These are phyloP conservation scores for Dalbergia oliveri DNA, from an alignment of 306 rosid species.

Conservation along the genomic window DNA sequence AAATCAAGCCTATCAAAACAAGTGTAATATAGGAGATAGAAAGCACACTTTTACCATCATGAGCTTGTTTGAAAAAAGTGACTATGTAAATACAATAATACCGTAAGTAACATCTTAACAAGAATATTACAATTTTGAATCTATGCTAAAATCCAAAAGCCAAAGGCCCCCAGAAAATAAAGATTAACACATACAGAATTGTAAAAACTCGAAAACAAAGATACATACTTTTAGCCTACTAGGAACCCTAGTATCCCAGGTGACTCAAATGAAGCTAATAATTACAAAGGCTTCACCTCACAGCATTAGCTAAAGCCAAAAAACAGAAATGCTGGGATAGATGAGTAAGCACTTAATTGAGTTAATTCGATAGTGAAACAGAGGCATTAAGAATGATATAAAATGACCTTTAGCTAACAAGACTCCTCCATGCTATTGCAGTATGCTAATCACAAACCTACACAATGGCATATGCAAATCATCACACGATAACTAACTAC, in stretches of 20 bases:
- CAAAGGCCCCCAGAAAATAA: background rate
- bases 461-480: background rate
- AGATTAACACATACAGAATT: background rate
- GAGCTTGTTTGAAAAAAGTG: background rate
- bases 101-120: background rate
- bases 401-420: constrained; percentile 15
- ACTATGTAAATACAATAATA: background rate
- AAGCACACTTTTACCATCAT: background rate
- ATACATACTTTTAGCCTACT: background rate
- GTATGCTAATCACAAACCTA: constrained; percentile 6
- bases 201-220: background rate
- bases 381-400: background rate
- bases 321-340: background rate
- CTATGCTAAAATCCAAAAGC: background rate
- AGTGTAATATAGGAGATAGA: constrained; percentile 17
- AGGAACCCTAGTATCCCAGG: constrained; percentile 12
- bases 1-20: constrained; percentile 18
- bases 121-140: constrained; percentile 12
- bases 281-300: background rate
- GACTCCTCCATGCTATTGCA: constrained; percentile 1
- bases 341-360: background rate
- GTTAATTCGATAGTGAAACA: background rate
- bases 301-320: background rate
- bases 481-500: constrained; percentile 1
- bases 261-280: constrained; percentile 10